Base-by-base conservation (phyloP, 1,284 basidiomycete genomes). In the Mycena citricolor region DNA sequence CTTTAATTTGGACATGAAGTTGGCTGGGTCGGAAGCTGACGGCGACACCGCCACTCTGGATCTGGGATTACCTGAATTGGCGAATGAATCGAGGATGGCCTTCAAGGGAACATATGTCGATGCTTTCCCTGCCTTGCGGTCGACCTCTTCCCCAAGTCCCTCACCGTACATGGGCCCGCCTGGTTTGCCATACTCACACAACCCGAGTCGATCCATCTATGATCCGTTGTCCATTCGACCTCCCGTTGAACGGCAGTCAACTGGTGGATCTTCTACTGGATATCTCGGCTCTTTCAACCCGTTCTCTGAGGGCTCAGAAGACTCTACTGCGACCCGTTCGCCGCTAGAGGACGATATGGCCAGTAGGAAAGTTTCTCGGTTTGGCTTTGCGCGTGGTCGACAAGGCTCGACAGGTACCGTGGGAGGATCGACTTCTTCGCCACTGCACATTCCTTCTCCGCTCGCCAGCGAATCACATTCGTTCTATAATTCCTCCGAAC, bases 231-330 rank as follows among this genome's bases (percentile, higher is more conserved):
- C 67, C 14, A 53, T 64, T 14, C 65, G 67, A 17, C 56, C 68
- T 12, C 59, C 67, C 3, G 51, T 70, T 7, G 78, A 81, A 42
- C 72, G 66, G 33, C 75, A 74, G 40, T 62, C 71, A 1, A 67
- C 68, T 8, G 66, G 66, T 38, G 67, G 67, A 20, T 71, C 77
- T 5, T 71, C 70, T 51, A n/a, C n/a, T n/a, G n/a, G n/a, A n/a
- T 89, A 89, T 56, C 69, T 78, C 6, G 86, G 86, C 1, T 79
- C 83, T 2, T 88, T 90, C 61, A 83, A 90, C 63, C 87, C 87
- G 0, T 90, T 90, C 55, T 78, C 77, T 13, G 81, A 86, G 42
- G 61, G 69, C 5, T 62, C 53, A n/a, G 72, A 75, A 12, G 79
- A 83, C 47, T 51, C 60, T 54, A 51, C 49, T 26, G 35, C 32